A percentile compares a stretch with the other conserved stretches of the same genome.
Evolutionary conservation across 352 stramenopile species (phyloP).

Genomic region (Phytophthora sp.): DNA sequence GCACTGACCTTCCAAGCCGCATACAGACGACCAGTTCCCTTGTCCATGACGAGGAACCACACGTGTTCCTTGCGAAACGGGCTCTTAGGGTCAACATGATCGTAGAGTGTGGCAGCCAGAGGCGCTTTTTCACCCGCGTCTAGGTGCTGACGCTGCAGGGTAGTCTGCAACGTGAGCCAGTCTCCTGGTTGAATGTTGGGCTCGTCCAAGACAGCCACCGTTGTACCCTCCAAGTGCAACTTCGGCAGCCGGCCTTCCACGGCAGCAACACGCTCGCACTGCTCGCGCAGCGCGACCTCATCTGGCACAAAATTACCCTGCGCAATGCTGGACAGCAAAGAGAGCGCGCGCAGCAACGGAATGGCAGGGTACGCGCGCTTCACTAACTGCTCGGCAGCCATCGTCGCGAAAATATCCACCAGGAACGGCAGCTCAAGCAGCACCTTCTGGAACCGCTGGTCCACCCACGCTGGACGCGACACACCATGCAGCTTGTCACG

Average conservation of each 20-base stretch:
- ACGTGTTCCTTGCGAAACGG: conserved; percentile 79
- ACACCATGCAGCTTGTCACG: conserved; percentile 73
- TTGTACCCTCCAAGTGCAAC: conserved; percentile 40
- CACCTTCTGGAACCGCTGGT: conserved; percentile 68
- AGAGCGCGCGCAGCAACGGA: conserved; percentile 61
- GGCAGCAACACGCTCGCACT: conserved; percentile 49
- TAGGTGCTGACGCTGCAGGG: conserved; percentile 59
- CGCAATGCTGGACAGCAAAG: conserved; percentile 70
- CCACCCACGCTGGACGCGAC: conserved; percentile 73
- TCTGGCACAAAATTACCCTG: conserved; percentile 78
- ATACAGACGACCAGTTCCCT: conserved; percentile 59
- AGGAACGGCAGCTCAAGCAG: conserved; percentile 80
- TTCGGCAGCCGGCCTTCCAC: conserved; percentile 42
- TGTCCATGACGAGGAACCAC: conserved; percentile 77
- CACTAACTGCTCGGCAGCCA: conserved; percentile 69
- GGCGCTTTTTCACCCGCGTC: conserved; percentile 45
- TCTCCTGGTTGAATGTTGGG: conserved; percentile 73
- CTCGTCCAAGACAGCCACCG: conserved; percentile 70
- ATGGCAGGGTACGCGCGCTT: conserved; percentile 68
- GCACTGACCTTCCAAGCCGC: conserved; percentile 67
- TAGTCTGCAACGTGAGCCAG: conserved; percentile 77
- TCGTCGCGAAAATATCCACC: conserved; percentile 71
- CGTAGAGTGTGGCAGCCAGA: conserved; percentile 70
- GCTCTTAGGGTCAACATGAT: conserved; percentile 67
- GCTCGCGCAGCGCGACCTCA: conserved; percentile 59